Conservation (phyloP, 495 filamentous ascomycete species). For the Friedmanniomyces endolithicus region DNA sequence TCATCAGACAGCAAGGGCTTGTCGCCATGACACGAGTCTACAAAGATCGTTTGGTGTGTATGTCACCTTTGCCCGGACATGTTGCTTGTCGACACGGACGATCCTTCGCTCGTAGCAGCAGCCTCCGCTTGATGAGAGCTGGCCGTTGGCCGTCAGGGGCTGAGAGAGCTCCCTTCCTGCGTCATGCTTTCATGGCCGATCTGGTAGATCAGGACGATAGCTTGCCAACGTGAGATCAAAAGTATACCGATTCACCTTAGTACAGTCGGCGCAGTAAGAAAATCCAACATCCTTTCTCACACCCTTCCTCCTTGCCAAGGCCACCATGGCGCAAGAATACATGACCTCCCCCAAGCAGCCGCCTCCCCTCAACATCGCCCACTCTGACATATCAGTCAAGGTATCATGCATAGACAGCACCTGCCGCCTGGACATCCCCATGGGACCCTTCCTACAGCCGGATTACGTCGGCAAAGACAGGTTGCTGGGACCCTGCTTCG, state of each 20-base stretch:
- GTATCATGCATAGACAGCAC: conserved; percentile 44
- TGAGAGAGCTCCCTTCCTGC: neutral
- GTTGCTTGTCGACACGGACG: no score
- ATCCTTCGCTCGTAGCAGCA: neutral
- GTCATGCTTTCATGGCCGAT: neutral
- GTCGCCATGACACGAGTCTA: no score
- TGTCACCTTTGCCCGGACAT: no score
- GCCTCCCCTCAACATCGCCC: conserved; percentile 36
- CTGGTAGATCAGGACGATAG: neutral
- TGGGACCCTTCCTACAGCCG: conserved; percentile 14
- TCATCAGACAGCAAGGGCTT: no score
- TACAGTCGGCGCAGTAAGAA: no score
- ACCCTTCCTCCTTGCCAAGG: neutral
- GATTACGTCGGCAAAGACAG: conserved; percentile 21
- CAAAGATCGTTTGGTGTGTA: no score
- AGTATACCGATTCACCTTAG: no score
- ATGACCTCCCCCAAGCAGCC: conserved; percentile 20
- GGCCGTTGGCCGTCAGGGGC: neutral
- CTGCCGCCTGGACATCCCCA: conserved; percentile 23
- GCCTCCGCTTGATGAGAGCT: neutral
- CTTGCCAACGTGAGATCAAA: neutral
- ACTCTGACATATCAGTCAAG: conserved; percentile 36
- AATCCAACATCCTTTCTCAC: no score
- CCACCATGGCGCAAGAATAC: conserved; percentile 14
- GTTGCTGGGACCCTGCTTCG: conserved; percentile 36